Evolutionary conservation across 2,329 filamentous ascomycete species (phyloP).

Genomic region (Ilyonectria robusta): DNA sequence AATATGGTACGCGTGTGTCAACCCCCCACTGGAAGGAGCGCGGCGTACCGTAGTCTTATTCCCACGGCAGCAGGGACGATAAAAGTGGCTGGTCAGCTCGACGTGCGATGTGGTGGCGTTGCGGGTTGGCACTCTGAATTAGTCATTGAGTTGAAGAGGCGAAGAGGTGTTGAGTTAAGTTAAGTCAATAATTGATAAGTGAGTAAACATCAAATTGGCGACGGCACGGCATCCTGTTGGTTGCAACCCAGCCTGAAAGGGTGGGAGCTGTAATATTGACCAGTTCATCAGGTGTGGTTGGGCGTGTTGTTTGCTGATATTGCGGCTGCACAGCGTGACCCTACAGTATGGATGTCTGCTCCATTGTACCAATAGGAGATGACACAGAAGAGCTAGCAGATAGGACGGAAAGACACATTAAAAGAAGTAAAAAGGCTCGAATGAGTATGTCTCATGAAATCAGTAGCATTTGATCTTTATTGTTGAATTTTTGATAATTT

Average conservation of each 20-base stretch:
- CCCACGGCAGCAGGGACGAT: background rate
- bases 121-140: slow-evolving; percentile 17
- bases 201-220: background rate
- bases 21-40: background rate
- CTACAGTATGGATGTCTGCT: slow-evolving; percentile 12
- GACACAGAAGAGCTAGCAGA: background rate
- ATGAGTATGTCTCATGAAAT: too few relatives aligned
- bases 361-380: background rate
- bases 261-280: background rate
- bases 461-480: too few relatives aligned
- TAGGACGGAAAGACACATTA: background rate
- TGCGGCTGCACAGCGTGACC: slow-evolving; percentile 6
- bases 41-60: slow-evolving; percentile 5
- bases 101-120: slow-evolving; percentile 25
- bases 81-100: slow-evolving; percentile 21
- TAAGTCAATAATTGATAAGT: background rate
- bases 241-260: background rate
- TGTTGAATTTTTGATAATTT: background rate
- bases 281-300: background rate
- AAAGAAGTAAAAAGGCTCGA: too few relatives aligned
- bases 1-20: background rate
- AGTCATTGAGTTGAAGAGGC: background rate
- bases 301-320: slow-evolving; percentile 2
- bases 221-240: slow-evolving; percentile 7
- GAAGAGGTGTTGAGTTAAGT: background rate